Base-by-base conservation (phyloP, 2,329 filamentous ascomycete species). In the Pezicula rhizophila region DNA sequence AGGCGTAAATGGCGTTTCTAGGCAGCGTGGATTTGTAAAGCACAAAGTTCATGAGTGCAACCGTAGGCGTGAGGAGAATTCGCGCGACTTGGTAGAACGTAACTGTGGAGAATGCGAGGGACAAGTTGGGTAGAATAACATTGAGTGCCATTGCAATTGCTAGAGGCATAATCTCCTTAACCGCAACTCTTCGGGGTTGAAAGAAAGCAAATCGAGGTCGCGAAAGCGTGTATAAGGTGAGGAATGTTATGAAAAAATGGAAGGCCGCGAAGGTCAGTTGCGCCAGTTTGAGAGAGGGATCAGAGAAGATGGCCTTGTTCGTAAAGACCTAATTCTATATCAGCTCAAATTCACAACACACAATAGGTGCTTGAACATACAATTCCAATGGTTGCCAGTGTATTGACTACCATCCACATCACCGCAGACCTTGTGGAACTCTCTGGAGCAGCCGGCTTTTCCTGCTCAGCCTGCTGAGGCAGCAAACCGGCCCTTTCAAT, bases 11-110 rank as follows among this genome's bases (percentile, higher is more conserved):
- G 15, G 82, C 82, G 46, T 68, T 66, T 39, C 64, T 64, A 6
- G 82, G 80, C 10, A 86, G 72, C 0, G 70, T 76, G 23, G 75
- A 69, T 53, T 71, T 66, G 66, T 84, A 84, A 28, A 86, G 68
- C 18, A 81, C 61, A 57, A 72, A 83, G 65, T 86, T 85, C 72
- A 87, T 79, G 14, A 78, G 63, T 4, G 81, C 82, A 17, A 85
- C 81, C 39, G 73, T 75, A 3, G 84, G 84, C 1, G 83, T 86
- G 25, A 86, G 73, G 11, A 86, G 70, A 50, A 86, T 83, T 20
- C 82, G 77, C 4, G 80, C 81, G 43, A 86, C 77, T 64, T 87
- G 83, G 64, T 86, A 87, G 63, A 87, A 86, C 38, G 81, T 82
- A 38, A 87, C 78, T 45, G 77, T 78, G 18, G 82, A 85, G 63